Percentiles rank a stretch among this genome's conserved stretches.
These are phyloP conservation scores for Cavenderia fasciculata DNA, from an alignment of 78 protist species.

Conservation along the genomic window DNA sequence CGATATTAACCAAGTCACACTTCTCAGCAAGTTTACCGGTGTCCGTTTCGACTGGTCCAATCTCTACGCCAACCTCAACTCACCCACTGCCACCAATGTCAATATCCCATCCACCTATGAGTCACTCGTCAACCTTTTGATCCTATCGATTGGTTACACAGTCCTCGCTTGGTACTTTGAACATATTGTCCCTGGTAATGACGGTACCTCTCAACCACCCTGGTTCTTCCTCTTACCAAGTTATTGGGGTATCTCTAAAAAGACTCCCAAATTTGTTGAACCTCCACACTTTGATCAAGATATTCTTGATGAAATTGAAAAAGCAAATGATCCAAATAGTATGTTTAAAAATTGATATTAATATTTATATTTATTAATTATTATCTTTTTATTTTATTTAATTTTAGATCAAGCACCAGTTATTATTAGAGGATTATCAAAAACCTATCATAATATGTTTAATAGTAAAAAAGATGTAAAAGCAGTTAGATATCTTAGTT, in stretches of 20 bases:
- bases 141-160: not conserved
- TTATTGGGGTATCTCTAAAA: constrained; percentile 73
- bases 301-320: constrained; percentile 9
- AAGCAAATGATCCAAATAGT: constrained; percentile 20
- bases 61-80: not conserved
- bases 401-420: constrained; percentile 30
- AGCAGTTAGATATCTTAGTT: constrained; percentile 54
- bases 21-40: not conserved
- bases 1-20: constrained; percentile 11
- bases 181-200: constrained; percentile 76
- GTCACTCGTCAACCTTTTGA: not conserved
- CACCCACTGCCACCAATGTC: not conserved
- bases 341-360: not conserved
- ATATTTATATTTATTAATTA: not conserved
- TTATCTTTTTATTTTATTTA: not conserved
- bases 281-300: constrained; percentile 39
- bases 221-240: constrained; percentile 64
- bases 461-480: constrained; percentile 18
- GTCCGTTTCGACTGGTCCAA: not conserved
- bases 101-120: constrained; percentile 31
- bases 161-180: constrained; percentile 81
- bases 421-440: constrained; percentile 35
- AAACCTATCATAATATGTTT: constrained; percentile 33
- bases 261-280: constrained; percentile 1
- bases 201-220: constrained; percentile 69